A percentile compares a stretch with the other conserved stretches of the same genome.
phyloP scores from a whole-genome alignment of 2,329 filamentous ascomycete species.

The Alternaria conjuncta region DNA sequence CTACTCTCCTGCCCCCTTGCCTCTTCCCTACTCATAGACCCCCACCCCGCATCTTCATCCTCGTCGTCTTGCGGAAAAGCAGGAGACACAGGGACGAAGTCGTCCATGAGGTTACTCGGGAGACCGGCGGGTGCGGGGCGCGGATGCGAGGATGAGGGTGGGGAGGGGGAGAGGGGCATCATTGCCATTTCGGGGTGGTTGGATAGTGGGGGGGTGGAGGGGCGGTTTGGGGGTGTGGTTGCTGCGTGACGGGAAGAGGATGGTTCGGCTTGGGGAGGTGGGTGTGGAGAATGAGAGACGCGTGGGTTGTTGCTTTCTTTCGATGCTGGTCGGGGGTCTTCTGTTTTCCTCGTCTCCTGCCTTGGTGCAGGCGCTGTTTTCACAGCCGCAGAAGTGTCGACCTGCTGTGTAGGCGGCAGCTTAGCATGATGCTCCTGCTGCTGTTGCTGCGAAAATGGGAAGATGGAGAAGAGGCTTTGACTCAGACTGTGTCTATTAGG shows the following conservation, averaged over 20 bases:
- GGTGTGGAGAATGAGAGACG: background rate
- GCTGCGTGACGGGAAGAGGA: background rate
- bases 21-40: constrained; percentile 38
- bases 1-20: constrained; percentile 17
- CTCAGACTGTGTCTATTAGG: constrained; percentile 43
- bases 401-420: constrained; percentile 32
- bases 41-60: constrained; percentile 44
- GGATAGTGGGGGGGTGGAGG: constrained; percentile 16
- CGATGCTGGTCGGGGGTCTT: background rate
- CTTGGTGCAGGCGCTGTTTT: background rate
- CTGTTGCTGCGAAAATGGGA: constrained; percentile 43
- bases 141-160: constrained; percentile 10
- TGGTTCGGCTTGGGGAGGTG: background rate
- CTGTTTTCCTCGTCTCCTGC: background rate
- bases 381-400: constrained; percentile 1
- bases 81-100: constrained; percentile 39
- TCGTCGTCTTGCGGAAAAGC: constrained; percentile 25
- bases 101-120: constrained; percentile 45
- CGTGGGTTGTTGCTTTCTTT: constrained; percentile 1
- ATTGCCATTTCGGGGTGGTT: constrained; percentile 39
- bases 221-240: constrained; percentile 11
- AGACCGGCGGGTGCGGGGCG: constrained; percentile 29
- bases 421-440: constrained; percentile 41
- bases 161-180: constrained; percentile 40
- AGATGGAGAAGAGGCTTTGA: constrained; percentile 44